A percentile compares a stretch with the other conserved stretches of the same genome.
Conservation (phyloP, 768 basidiomycete species). For the Pleurotus sapidus region DNA sequence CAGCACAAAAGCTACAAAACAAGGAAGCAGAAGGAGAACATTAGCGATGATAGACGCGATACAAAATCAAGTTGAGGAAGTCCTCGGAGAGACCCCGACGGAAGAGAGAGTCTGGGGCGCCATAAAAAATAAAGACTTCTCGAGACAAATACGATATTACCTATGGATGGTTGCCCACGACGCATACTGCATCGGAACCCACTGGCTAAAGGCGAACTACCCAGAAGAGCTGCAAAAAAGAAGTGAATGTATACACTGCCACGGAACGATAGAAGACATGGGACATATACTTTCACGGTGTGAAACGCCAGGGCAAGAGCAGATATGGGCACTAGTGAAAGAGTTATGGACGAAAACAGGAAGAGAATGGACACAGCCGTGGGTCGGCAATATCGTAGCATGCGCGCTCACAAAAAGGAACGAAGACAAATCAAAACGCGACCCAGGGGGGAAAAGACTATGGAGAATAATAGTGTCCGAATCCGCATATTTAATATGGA, state of each 20-base stretch:
- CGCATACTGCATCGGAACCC: slow-evolving; percentile 19
- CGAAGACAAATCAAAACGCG: background rate
- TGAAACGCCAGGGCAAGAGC: slow-evolving; percentile 13
- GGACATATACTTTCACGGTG: slow-evolving; percentile 27
- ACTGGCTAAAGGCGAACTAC: slow-evolving; percentile 15
- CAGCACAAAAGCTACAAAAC: background rate
- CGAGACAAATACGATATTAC: slow-evolving; percentile 6
- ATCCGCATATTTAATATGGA: slow-evolving; percentile 18
- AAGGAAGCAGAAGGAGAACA: background rate
- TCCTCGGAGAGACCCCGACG: background rate
- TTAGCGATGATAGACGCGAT: background rate
- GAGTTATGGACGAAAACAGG: slow-evolving; percentile 13
- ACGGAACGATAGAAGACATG: slow-evolving; percentile 17
- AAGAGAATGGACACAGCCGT: slow-evolving; percentile 3
- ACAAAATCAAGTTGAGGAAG: background rate
- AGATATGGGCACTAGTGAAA: slow-evolving; percentile 19
- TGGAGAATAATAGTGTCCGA: slow-evolving; percentile 13
- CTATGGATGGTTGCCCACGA: slow-evolving; percentile 20
- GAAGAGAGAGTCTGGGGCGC: slow-evolving; percentile 11
- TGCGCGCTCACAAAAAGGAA: slow-evolving; percentile 1
- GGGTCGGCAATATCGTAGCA: slow-evolving; percentile 15
- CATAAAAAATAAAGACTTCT: slow-evolving; percentile 9
- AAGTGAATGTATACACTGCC: slow-evolving; percentile 15
- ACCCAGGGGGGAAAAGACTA: slow-evolving; percentile 4
- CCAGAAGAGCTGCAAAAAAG: slow-evolving; percentile 10